phyloP scores from a whole-genome alignment of 2,329 filamentous ascomycete genomes.

The Pyrenochaeta sp. region DNA sequence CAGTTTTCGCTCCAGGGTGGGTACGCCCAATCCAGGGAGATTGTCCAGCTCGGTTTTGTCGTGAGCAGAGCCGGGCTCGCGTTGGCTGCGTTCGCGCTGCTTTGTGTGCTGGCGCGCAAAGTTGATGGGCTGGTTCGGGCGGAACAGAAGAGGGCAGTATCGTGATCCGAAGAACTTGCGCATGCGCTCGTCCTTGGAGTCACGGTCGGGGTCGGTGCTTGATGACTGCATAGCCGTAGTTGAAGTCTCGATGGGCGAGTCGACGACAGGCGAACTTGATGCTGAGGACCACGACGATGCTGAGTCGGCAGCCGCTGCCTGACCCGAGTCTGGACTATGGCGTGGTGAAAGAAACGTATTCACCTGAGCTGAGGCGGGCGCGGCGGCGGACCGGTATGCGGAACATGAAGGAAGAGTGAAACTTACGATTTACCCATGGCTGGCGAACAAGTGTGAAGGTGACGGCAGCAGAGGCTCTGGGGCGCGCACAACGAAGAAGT shows the following conservation, averaged over 20 bases:
- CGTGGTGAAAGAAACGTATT: conserved; percentile 27
- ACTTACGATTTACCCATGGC: conserved; percentile 54
- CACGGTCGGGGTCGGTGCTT: conserved; percentile 7
- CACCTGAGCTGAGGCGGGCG: conserved; percentile 19
- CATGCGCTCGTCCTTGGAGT: conserved; percentile 8
- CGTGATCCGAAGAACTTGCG: conserved; percentile 24
- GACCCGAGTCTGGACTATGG: conserved; percentile 8
- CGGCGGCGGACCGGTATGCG: conserved; percentile 15
- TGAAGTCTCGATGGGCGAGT: conserved; percentile 2
- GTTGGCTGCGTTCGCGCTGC: conserved; percentile 27
- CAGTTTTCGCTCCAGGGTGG: conserved; percentile 32
- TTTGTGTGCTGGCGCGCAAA: conserved; percentile 41
- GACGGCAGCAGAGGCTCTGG: conserved; percentile 4
- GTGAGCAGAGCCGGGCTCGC: conserved; percentile 32
- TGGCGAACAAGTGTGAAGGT: conserved; percentile 8
- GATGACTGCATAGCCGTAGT: no score
- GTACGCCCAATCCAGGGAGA: conserved; percentile 38
- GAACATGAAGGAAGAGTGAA: conserved; percentile 21
- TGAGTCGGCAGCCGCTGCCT: conserved; percentile 3
- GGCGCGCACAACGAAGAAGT: conserved; percentile 13
- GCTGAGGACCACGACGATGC: conserved; percentile 14
- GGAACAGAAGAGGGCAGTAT: conserved; percentile 32
- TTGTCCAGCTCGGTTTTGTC: conserved; percentile 31
- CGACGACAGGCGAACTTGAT: conserved; percentile 4
- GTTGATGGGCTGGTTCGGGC: conserved; percentile 34